Evolutionary conservation across 192 early-diverging fungal species (phyloP).

Genomic region (Thamnidium elegans): DNA sequence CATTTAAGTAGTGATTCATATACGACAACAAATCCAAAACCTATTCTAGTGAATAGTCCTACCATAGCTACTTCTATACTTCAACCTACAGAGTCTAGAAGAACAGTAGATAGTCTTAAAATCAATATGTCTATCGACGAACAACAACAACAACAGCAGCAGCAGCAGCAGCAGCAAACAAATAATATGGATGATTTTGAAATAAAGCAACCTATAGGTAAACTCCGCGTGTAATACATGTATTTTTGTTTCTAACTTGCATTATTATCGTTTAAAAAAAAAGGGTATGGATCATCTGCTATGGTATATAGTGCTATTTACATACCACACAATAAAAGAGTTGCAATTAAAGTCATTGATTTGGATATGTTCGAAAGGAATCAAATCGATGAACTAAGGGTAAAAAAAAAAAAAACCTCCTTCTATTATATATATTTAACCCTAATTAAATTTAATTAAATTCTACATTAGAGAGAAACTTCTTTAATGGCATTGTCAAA

Average conservation of each 20-base stretch:
- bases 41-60: constrained; percentile 6
- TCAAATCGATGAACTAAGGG: constrained; percentile 87
- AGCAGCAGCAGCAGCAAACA: neutral
- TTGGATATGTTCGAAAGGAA: constrained; percentile 87
- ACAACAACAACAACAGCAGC: neutral
- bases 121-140: neutral
- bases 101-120: neutral
- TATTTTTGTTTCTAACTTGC: neutral
- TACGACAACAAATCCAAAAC: neutral
- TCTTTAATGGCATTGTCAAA: constrained; percentile 85
- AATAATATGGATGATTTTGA: constrained; percentile 31
- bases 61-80: neutral
- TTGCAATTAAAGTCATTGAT: constrained; percentile 86
- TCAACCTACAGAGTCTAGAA: neutral
- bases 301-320: constrained; percentile 79
- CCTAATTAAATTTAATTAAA: neutral
- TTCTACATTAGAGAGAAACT: constrained; percentile 65
- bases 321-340: constrained; percentile 61
- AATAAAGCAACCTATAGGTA: constrained; percentile 27
- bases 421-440: neutral
- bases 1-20: neutral
- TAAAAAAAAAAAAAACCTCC: constrained; percentile 28
- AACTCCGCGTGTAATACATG: neutral
- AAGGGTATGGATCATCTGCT: constrained; percentile 86
- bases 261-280: neutral